These are phyloP conservation scores for Trametes gibbosa DNA, from an alignment of 768 basidiomycete genomes.

Conservation along the genomic window DNA sequence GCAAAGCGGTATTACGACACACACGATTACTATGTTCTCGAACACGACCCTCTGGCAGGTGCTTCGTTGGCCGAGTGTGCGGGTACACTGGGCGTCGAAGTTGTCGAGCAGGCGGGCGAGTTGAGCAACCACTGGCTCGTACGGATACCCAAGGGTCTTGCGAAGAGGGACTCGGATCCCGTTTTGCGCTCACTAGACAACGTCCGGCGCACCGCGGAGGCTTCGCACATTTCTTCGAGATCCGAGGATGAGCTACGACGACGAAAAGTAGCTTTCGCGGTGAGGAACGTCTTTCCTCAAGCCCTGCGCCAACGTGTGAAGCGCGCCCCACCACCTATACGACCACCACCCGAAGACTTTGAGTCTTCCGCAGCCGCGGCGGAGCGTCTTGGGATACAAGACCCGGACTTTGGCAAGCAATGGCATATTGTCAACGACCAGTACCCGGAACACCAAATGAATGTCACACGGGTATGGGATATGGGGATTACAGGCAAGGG, in stretches of 20 bases:
- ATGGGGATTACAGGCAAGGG: constrained; percentile 87
- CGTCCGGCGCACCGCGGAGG: constrained; percentile 35
- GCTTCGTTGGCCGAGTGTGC: constrained; percentile 62
- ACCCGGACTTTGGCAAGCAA: constrained; percentile 81
- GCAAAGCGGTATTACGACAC: constrained; percentile 53
- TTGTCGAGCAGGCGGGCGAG: constrained; percentile 87
- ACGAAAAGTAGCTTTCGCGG: constrained; percentile 48
- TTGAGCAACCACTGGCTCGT: constrained; percentile 83
- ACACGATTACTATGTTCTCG: constrained; percentile 82
- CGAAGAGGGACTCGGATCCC: constrained; percentile 40
- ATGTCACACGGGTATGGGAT: constrained; percentile 91
- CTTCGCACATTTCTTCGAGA: constrained; percentile 32
- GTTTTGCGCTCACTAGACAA: constrained; percentile 49
- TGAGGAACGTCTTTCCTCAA: constrained; percentile 63
- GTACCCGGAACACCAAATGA: constrained; percentile 81
- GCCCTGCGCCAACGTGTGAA: constrained; percentile 65
- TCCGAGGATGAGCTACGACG: constrained; percentile 40
- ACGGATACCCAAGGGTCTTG: constrained; percentile 45
- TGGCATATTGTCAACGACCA: constrained; percentile 96
- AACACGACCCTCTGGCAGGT: constrained; percentile 52
- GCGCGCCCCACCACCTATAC: constrained; percentile 65
- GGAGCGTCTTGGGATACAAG: constrained; percentile 62
- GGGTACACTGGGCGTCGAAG: constrained; percentile 65
- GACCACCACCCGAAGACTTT: constrained; percentile 34
- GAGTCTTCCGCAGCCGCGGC: constrained; percentile 49